Conservation (phyloP, 1,139 yeast species). For the Blastobotrys aristatus region DNA sequence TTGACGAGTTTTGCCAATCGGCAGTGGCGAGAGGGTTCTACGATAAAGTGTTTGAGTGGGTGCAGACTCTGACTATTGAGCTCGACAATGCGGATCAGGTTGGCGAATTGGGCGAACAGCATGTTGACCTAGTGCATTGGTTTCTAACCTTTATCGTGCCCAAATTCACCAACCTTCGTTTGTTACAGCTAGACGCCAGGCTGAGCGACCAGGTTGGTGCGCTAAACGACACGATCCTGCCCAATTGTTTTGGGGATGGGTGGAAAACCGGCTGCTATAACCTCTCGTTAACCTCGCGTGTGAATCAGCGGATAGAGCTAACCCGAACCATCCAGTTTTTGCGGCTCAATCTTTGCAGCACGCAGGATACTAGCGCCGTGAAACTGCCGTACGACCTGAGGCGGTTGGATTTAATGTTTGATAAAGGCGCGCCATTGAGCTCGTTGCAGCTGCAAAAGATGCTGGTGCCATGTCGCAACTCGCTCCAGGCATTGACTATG, state of each 20-base stretch:
- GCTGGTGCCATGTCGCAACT: not conserved
- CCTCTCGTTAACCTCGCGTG: no score
- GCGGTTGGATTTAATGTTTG: no score
- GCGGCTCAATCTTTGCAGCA: no score
- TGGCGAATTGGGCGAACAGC: not conserved
- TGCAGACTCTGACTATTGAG: not conserved
- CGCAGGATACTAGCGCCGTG: no score
- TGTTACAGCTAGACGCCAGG: conserved; percentile 5
- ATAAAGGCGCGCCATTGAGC: no score
- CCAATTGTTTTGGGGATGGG: not conserved
- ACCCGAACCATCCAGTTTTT: no score
- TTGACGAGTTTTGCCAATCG: conserved; percentile 1
- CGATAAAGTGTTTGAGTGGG: conserved; percentile 1
- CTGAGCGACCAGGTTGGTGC: not conserved
- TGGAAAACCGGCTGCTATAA: not conserved
- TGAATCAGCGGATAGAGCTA: no score
- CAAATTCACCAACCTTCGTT: not conserved
- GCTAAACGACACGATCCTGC: conserved; percentile 4
- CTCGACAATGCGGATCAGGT: not conserved
- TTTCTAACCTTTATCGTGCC: conserved; percentile 4
- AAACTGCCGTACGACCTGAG: no score
- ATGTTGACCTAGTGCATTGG: conserved; percentile 3
- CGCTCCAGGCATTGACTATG: not conserved
- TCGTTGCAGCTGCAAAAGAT: no score
- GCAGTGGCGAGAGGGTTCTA: conserved; percentile 7